These are phyloP conservation scores for Pachysandra terminalis DNA, from an alignment of 164 flowering plant genomes.

Conservation along the genomic window DNA sequence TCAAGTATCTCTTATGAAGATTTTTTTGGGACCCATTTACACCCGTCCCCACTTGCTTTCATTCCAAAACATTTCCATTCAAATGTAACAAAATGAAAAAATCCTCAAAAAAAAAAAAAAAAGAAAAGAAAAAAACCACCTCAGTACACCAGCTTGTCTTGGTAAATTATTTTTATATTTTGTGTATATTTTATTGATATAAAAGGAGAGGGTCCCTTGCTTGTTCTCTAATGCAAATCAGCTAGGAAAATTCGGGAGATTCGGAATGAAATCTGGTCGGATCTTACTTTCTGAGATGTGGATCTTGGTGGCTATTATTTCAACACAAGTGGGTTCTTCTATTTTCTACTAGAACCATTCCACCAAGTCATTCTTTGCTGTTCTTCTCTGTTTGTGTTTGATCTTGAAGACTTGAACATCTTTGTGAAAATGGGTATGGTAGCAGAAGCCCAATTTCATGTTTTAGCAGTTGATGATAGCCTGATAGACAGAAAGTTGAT, in stretches of 20 bases:
- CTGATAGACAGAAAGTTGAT: conserved; percentile 35
- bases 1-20: conserved; percentile 29
- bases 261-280: conserved; percentile 33
- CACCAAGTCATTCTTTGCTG: neutral
- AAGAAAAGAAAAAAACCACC: neutral
- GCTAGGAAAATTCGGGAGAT: conserved; percentile 19
- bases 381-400: neutral
- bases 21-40: conserved; percentile 22
- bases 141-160: neutral
- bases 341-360: neutral
- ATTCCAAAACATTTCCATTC: neutral
- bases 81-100: neutral
- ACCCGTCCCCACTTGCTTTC: conserved; percentile 3
- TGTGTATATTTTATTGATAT: neutral
- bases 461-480: conserved; percentile 47
- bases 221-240: conserved; percentile 32
- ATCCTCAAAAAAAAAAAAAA: neutral
- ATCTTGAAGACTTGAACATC: neutral
- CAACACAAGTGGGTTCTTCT: conserved; percentile 17
- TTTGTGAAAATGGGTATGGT: conserved; percentile 16
- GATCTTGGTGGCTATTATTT: conserved; percentile 33
- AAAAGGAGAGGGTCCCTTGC: conserved; percentile 12
- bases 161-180: neutral
- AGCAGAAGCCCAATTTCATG: conserved; percentile 26
- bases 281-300: conserved; percentile 35